Conservation (phyloP, 2,329 filamentous ascomycete species). For the Colletotrichum lentis region DNA sequence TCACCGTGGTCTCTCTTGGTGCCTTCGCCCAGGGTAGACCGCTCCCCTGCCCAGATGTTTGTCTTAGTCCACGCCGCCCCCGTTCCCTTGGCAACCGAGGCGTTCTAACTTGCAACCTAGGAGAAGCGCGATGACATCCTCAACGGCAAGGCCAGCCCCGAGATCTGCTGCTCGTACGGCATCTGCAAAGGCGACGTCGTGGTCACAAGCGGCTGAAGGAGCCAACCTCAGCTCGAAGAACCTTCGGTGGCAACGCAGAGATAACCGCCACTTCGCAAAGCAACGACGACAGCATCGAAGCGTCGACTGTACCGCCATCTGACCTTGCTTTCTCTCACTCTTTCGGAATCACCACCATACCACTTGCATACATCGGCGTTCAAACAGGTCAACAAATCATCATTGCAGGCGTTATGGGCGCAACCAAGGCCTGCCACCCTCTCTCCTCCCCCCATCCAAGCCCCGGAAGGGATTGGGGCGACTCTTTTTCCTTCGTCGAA, state of each 20-base stretch:
- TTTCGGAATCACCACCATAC: too few relatives aligned
- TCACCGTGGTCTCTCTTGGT: constrained; percentile 42
- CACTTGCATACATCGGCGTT: constrained; percentile 9
- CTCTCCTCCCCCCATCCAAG: background rate
- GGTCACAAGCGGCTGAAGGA: constrained; percentile 52
- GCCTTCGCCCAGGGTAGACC: constrained; percentile 46
- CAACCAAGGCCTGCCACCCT: background rate
- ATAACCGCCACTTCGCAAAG: background rate
- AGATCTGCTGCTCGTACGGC: constrained; percentile 64
- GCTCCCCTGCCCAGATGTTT: constrained; percentile 52
- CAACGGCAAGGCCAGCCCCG: constrained; percentile 56
- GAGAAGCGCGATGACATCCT: constrained; percentile 56
- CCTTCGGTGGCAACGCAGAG: background rate
- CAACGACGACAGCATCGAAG: background rate
- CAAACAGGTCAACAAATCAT: background rate
- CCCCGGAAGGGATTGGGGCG: background rate
- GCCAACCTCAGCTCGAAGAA: constrained; percentile 8
- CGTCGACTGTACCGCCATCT: background rate
- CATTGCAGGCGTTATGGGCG: background rate
- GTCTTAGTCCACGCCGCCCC: constrained; percentile 20
- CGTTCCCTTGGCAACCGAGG: background rate
- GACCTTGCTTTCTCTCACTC: too few relatives aligned
- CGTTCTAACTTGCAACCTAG: constrained; percentile 40
- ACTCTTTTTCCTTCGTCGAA: background rate
- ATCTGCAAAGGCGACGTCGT: constrained; percentile 61